Evolutionary conservation across 495 filamentous ascomycete species (phyloP), one percentile per base, ranked within the genome.

Genomic region (Aspergillus hancockii): DNA sequence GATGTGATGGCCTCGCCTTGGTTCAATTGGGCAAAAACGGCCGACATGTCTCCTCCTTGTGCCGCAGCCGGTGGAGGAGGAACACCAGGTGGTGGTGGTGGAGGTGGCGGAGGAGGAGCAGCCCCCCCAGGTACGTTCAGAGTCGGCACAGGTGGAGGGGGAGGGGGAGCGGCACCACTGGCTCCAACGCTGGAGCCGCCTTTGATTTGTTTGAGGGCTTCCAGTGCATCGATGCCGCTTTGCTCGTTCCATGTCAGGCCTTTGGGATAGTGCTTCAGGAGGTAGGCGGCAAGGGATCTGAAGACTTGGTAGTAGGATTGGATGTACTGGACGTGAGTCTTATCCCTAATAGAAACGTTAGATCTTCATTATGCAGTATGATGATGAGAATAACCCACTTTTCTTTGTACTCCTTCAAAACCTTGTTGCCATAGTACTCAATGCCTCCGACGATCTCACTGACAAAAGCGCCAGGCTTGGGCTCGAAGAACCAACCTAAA

Each of bases 1-100:
- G 88, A 85, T 14, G 94, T 99, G 60, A 99, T 90, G 22, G 80
- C 75, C 60, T 90, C 87, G 54, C 94, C 94, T 64, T 90, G 87
- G 72, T 96, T 98, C 60, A 99, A 81, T 60, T 97, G 86, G 55
- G 84, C 86, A 71, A 99, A 97, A 0, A 99, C 91, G 45, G 92
- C 89, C 41, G 83, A 81, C 75, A 96, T 87, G 45, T 92, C 90
- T 19, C 55, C 28, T 25, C 7, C 49, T 19, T 72, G 63, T 8
- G 72, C 70, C 43, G 74, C 59, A 8, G 69, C 58, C 23, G 70
- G 66, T 0, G 75, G 68, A 58, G 76, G 65, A 61, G 64, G 57
- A 19, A 68, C 68, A 25, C 68, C 68, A n/a, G 71, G 67, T 0
- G 87, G 87, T 25, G 88, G 88, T 3, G 90, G 88, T 3, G 90